phyloP scores from a whole-genome alignment of 495 filamentous ascomycete genomes.

The Rhypophila decipiens region DNA sequence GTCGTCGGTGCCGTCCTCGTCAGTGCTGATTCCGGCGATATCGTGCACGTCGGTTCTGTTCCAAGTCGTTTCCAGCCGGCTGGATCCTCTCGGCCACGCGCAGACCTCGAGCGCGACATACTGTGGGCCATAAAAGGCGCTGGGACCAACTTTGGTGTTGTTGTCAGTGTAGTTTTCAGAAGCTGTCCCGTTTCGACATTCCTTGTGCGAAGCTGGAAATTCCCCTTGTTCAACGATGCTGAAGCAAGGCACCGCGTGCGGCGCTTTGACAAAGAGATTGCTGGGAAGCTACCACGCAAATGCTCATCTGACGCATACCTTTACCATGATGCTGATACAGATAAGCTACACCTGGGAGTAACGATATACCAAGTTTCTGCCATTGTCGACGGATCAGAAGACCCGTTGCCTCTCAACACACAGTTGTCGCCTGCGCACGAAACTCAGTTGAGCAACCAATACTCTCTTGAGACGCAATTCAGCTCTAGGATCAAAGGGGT shows the following conservation, averaged over 20 bases:
- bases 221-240: constrained; percentile 35
- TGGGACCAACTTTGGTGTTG: constrained; percentile 58
- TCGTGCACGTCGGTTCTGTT: constrained; percentile 47
- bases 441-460: constrained; percentile 1
- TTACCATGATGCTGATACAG: constrained; percentile 46
- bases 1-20: constrained; percentile 56
- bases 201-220: constrained; percentile 43
- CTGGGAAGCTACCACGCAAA: constrained; percentile 34
- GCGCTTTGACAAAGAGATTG: constrained; percentile 42
- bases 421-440: constrained; percentile 7
- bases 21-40: constrained; percentile 44
- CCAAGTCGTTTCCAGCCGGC: constrained; percentile 41
- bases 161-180: constrained; percentile 54
- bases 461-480: constrained; percentile 1
- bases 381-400: too few species aligned
- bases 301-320: constrained; percentile 54
- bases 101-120: constrained; percentile 46
- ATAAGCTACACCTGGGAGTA: constrained; percentile 47
- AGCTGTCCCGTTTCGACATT: constrained; percentile 39
- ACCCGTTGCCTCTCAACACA: too few species aligned
- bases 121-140: constrained; percentile 59
- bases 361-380: constrained; percentile 44
- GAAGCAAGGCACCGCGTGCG: constrained; percentile 34
- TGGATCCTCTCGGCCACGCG: constrained; percentile 40
- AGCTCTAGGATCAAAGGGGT: too few species aligned